phyloP scores from a whole-genome alignment of 192 early-diverging fungal species.

The Coemansia asiatica region DNA sequence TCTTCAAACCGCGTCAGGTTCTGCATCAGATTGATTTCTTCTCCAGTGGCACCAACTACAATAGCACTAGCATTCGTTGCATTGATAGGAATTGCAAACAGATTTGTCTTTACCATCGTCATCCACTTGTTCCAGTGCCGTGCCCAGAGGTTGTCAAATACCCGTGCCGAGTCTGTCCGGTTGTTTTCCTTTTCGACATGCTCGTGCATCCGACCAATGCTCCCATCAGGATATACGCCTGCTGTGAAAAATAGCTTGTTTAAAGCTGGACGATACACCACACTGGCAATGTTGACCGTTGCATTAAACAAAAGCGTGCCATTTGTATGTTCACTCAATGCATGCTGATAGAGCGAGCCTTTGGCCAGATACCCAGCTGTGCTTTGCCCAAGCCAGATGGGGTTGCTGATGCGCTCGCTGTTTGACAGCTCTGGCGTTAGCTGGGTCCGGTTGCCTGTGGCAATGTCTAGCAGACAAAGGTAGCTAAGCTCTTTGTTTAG shows the following conservation, averaged over 20 bases:
- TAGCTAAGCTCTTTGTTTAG: conserved; percentile 20
- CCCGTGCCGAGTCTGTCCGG: conserved; percentile 57
- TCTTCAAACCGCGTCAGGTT: conserved; percentile 50
- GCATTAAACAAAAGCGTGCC: conserved; percentile 19
- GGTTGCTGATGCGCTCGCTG: conserved; percentile 17
- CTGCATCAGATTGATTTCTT: conserved; percentile 11
- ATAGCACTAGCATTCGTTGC: conserved; percentile 18
- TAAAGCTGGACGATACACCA: conserved; percentile 2
- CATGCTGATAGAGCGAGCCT: conserved; percentile 19
- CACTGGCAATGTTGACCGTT: conserved; percentile 22
- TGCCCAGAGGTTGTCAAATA: conserved; percentile 70
- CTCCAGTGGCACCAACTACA: conserved; percentile 15
- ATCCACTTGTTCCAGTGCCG: conserved; percentile 76
- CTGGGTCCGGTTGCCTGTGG: conserved; percentile 23
- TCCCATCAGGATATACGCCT: conserved; percentile 18
- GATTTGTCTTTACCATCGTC: conserved; percentile 58
- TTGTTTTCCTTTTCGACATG: conserved; percentile 39
- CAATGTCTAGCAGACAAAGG: conserved; percentile 20
- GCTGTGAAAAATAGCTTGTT: conserved; percentile 23
- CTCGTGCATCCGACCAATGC: conserved; percentile 53
- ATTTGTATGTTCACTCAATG: conserved; percentile 6
- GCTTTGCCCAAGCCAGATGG: conserved; percentile 30
- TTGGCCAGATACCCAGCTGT: conserved; percentile 18
- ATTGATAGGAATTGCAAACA: conserved; percentile 55
- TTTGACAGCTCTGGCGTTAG: conserved; percentile 17